phyloP scores from a whole-genome alignment of 2,329 filamentous ascomycete genomes.

The Ophioceras dolichostomum region DNA sequence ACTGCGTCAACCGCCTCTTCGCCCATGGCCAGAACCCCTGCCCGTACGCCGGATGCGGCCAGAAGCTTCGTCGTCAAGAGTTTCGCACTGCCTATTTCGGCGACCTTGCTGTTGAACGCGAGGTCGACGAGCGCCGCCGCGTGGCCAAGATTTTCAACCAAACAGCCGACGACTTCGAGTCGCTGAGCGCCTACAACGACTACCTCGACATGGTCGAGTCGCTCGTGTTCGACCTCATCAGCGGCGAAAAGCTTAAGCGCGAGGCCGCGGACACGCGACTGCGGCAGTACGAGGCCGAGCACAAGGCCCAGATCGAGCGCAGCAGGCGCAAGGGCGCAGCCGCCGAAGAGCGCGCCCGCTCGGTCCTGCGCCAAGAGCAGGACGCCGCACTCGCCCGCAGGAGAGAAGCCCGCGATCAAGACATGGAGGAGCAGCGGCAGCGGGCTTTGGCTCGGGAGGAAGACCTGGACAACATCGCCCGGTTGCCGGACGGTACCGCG shows the following conservation, averaged over 20 bases:
- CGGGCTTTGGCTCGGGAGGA: conserved; percentile 52
- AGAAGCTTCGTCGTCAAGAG: conserved; percentile 71
- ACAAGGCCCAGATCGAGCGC: conserved; percentile 55
- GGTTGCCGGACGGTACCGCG: conserved; percentile 39
- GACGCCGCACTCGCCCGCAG: conserved; percentile 54
- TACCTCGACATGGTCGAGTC: conserved; percentile 90
- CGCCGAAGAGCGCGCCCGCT: conserved; percentile 38
- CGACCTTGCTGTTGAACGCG: conserved; percentile 77
- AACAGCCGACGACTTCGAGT: conserved; percentile 81
- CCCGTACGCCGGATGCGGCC: conserved; percentile 77
- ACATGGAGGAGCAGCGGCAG: conserved; percentile 56
- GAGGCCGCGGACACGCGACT: conserved; percentile 32
- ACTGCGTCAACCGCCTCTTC: conserved; percentile 91
- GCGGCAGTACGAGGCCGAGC: conserved; percentile 60
- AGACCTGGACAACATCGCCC: conserved; percentile 58
- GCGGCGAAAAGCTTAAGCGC: conserved; percentile 45
- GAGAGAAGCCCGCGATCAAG: conserved; percentile 51
- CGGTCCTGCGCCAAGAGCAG: conserved; percentile 49
- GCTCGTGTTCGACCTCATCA: conserved; percentile 78
- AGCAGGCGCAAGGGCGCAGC: conserved; percentile 39
- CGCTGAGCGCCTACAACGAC: conserved; percentile 74
- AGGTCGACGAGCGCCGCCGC: conserved; percentile 79
- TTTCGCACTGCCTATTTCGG: conserved; percentile 87
- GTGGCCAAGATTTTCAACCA: conserved; percentile 79
- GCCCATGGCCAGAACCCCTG: conserved; percentile 83